Conservation (phyloP, 139 green algal genomes). For the Volvox reticuliferus region DNA sequence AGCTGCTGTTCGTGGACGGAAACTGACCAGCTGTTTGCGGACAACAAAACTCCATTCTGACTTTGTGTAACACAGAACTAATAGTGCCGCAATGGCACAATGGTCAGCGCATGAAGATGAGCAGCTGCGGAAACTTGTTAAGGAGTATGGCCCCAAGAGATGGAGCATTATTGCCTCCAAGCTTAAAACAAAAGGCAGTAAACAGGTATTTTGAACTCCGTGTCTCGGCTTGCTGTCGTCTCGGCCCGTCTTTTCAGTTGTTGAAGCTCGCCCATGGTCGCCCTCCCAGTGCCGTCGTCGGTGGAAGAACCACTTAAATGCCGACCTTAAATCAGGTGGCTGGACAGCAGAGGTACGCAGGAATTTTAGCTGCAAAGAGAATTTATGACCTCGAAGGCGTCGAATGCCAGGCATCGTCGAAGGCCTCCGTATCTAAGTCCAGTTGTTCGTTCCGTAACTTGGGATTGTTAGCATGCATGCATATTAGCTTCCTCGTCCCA, state of each 20-base stretch:
- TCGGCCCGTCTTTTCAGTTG: neutral
- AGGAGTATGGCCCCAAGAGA: slow-evolving; percentile 75
- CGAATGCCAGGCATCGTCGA: slow-evolving; percentile 17
- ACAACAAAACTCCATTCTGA: neutral
- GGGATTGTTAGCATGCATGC: neutral
- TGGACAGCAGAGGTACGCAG: slow-evolving; percentile 54
- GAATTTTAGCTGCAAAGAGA: neutral
- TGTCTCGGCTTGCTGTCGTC: neutral
- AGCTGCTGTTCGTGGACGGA: neutral
- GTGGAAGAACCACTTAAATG: slow-evolving; percentile 85
- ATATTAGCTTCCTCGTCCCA: neutral
- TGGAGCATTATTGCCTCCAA: slow-evolving; percentile 75
- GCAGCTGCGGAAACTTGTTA: slow-evolving; percentile 69
- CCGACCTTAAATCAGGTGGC: slow-evolving; percentile 76
- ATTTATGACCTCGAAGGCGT: neutral
- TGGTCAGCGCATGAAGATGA: slow-evolving; percentile 74
- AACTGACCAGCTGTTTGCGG: neutral
- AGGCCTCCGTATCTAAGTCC: neutral
- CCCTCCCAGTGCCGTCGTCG: slow-evolving; percentile 69
- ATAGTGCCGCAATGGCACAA: neutral
- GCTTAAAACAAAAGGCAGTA: slow-evolving; percentile 74
- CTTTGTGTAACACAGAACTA: neutral
- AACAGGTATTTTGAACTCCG: slow-evolving; percentile 66
- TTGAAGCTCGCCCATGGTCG: neutral
- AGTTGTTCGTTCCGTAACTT: too few species aligned